These are phyloP conservation scores for Tolypocladium album DNA, from an alignment of 2,329 filamentous ascomycete species.

Conservation along the genomic window DNA sequence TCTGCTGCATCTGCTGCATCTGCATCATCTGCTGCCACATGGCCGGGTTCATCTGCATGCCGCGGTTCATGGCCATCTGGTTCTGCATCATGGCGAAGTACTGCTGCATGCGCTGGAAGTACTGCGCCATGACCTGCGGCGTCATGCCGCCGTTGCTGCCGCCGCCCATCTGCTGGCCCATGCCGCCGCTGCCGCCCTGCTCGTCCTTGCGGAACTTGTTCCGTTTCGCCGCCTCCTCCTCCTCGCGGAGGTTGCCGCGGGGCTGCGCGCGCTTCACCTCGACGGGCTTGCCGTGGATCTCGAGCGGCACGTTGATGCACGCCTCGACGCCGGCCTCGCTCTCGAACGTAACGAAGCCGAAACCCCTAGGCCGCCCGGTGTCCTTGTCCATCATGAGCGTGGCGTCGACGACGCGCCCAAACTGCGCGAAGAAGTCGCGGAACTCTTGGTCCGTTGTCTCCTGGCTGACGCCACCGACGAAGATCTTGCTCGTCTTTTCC, in stretches of 20 bases:
- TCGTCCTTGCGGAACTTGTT: constrained; percentile 49
- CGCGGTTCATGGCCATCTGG: constrained; percentile 74
- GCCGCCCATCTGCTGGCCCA: constrained; percentile 31
- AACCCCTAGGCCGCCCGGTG: constrained; percentile 89
- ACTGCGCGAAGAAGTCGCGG: constrained; percentile 92
- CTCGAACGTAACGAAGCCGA: constrained; percentile 97
- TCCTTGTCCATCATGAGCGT: constrained; percentile 99
- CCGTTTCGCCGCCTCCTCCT: constrained; percentile 62
- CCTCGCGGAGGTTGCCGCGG: constrained; percentile 84
- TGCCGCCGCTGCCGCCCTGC: constrained; percentile 20
- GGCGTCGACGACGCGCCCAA: constrained; percentile 90
- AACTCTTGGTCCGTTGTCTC: constrained; percentile 96
- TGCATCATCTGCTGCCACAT: constrained; percentile 71
- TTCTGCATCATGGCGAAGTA: constrained; percentile 94
- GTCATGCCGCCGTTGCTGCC: constrained; percentile 57
- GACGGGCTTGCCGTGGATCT: constrained; percentile 92
- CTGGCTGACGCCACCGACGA: constrained; percentile 94
- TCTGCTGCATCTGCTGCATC: constrained; percentile 59
- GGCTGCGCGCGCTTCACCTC: constrained; percentile 98
- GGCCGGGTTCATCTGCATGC: constrained; percentile 62
- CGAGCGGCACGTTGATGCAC: constrained; percentile 72
- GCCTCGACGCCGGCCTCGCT: constrained; percentile 90
- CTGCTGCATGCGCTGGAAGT: constrained; percentile 97
- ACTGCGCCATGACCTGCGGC: constrained; percentile 95
- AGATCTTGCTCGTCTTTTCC: constrained; percentile 97